Base-by-base conservation (phyloP, 208 protist genomes). In the Acanthamoeba healyi region DNA sequence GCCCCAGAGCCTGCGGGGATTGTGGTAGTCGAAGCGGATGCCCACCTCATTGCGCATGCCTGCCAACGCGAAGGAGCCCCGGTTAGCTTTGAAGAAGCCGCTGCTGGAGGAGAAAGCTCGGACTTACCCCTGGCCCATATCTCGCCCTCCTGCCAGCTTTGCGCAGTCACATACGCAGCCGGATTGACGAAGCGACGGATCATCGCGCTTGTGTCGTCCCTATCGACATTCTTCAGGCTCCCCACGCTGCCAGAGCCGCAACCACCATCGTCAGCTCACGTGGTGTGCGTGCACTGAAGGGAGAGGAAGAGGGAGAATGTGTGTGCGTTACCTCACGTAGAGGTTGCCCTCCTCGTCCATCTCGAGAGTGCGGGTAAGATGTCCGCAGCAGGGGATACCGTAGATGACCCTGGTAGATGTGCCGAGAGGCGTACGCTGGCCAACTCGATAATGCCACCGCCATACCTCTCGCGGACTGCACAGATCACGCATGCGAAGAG, bases 11-110 rank as follows among this genome's bases (percentile, higher is more conserved):
- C 79, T 5, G 6, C 70, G 70, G 10, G 70, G 70, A 4, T 9
- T 40, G 46, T 4, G 40, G 29, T 54, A 32, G 79, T 87, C 79
- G 49, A 87, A 87, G 14, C 49, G 46, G 6, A 87, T 51, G 14
- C 79, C 79, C 14, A 87, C 79, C 46, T 87, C 79, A 29, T 87
- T 87, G 19, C 79, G 40, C 49, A 87, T 12, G 6, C 72, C 72
- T 82, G 38, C 9, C 6, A n/a, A n/a, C n/a, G n/a, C n/a, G n/a
- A n/a, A n/a, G n/a, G n/a, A n/a, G n/a, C n/a, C n/a, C n/a, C n/a
- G n/a, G n/a, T n/a, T n/a, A n/a, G n/a, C n/a, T n/a, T n/a, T n/a
- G n/a, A n/a, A n/a, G n/a, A n/a, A n/a, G n/a, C n/a, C n/a, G n/a
- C n/a, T n/a, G n/a, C n/a, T n/a, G n/a, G n/a, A n/a, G n/a, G n/a